Evolutionary conservation across 768 basidiomycete genomes (phyloP).

Genomic region (Panus rudis): DNA sequence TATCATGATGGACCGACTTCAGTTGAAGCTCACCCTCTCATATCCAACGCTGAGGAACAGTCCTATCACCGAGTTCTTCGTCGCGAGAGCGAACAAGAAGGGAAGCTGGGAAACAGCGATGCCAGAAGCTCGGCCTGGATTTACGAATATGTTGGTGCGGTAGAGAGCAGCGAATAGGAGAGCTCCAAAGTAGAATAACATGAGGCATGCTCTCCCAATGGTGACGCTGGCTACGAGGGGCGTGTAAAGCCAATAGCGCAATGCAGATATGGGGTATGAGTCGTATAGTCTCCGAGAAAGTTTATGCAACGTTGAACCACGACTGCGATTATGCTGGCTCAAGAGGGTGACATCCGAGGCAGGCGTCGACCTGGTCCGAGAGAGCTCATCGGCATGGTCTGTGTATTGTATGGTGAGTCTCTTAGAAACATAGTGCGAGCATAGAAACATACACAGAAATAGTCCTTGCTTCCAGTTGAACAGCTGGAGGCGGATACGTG

Average conservation of each 20-base stretch:
- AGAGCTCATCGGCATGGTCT: not conserved
- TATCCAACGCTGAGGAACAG: constrained; percentile 37
- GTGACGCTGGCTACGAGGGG: constrained; percentile 30
- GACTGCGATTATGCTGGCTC: not conserved
- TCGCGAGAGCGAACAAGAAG: constrained; percentile 35
- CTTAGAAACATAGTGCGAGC: not conserved
- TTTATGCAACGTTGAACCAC: not conserved
- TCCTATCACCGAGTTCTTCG: constrained; percentile 42
- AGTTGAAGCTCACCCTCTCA: constrained; percentile 31
- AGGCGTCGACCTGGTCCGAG: not conserved
- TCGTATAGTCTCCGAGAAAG: not conserved
- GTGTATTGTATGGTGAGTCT: not conserved
- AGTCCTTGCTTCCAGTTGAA: constrained; percentile 2
- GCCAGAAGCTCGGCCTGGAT: constrained; percentile 26
- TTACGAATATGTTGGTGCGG: constrained; percentile 27
- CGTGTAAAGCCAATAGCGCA: constrained; percentile 23
- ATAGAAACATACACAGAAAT: not conserved
- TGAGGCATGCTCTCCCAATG: constrained; percentile 30
- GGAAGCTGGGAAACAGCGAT: constrained; percentile 41
- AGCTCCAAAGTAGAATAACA: constrained; percentile 28
- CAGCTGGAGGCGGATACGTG: not conserved
- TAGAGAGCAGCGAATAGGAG: constrained; percentile 32
- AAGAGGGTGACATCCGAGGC: not conserved
- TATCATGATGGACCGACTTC: not conserved
- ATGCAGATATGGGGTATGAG: constrained; percentile 25